These are phyloP conservation scores for Aspergillus novofumigatus DNA, from an alignment of 2,329 filamentous ascomycete genomes.

Conservation along the genomic window DNA sequence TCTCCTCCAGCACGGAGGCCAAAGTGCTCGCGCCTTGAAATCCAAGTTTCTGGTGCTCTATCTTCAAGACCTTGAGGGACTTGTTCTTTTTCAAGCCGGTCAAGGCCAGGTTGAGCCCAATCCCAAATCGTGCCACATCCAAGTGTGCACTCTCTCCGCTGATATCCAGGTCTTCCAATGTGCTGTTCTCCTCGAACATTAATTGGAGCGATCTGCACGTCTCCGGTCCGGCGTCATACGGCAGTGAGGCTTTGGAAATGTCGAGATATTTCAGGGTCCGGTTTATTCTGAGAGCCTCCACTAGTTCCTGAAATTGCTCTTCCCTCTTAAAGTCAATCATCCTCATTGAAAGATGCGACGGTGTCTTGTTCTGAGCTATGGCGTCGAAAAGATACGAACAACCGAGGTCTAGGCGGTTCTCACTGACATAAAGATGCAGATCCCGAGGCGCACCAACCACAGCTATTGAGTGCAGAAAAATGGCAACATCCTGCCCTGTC, in stretches of 20 bases:
- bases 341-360: slow-evolving; percentile 61
- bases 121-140: slow-evolving; percentile 66
- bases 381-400: slow-evolving; percentile 42
- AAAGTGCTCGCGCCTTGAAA: slow-evolving; percentile 66
- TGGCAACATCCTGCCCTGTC: slow-evolving; percentile 60
- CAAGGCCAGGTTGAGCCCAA: slow-evolving; percentile 63
- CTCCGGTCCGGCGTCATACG: slow-evolving; percentile 63
- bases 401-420: slow-evolving; percentile 49
- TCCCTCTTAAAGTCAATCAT: slow-evolving; percentile 67
- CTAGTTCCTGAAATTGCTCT: slow-evolving; percentile 58
- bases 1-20: slow-evolving; percentile 63
- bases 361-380: slow-evolving; percentile 52
- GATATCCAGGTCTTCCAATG: slow-evolving; percentile 63
- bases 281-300: slow-evolving; percentile 60
- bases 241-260: slow-evolving; percentile 66
- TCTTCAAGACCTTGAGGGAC: slow-evolving; percentile 57
- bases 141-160: slow-evolving; percentile 68
- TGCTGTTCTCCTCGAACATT: slow-evolving; percentile 65
- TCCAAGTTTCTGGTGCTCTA: slow-evolving; percentile 66
- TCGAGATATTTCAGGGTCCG: slow-evolving; percentile 61
- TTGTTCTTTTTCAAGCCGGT: slow-evolving; percentile 61
- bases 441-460: slow-evolving; percentile 50
- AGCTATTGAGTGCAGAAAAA: slow-evolving; percentile 61
- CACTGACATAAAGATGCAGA: slow-evolving; percentile 63
- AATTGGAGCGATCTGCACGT: slow-evolving; percentile 61